phyloP scores from a whole-genome alignment of 2,329 filamentous ascomycete genomes.

The Trichoderma koningii region DNA sequence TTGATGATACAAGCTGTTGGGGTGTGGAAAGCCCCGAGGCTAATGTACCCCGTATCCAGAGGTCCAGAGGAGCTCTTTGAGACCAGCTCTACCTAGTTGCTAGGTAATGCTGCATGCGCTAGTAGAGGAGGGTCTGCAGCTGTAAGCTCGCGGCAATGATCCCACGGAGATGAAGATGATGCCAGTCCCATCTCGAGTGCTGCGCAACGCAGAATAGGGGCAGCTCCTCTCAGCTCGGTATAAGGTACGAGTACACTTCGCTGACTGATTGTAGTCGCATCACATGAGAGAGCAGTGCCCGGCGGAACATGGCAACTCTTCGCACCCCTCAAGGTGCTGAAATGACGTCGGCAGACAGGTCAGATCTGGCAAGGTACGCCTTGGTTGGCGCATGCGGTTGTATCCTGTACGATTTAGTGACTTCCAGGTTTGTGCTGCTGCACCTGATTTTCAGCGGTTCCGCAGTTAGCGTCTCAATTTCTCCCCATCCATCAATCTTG shows the following conservation, averaged over 20 bases:
- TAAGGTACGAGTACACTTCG: too few species aligned
- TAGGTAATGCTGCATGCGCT: background rate
- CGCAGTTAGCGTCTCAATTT: constrained; percentile 11
- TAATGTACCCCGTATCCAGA: constrained; percentile 18
- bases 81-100: background rate
- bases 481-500: too few species aligned
- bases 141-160: too few species aligned
- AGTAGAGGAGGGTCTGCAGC: background rate
- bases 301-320: background rate
- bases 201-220: background rate
- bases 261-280: too few species aligned
- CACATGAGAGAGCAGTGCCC: background rate
- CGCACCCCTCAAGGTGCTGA: constrained; percentile 2
- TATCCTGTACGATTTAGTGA: background rate
- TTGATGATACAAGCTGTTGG: background rate
- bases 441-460: background rate
- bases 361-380: constrained; percentile 8
- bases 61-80: background rate
- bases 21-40: constrained; percentile 13
- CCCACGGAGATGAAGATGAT: background rate
- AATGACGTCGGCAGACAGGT: constrained; percentile 20
- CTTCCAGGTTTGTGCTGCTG: background rate
- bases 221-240: too few species aligned
- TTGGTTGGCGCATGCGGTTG: too few species aligned
- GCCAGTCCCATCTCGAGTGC: background rate